These are phyloP conservation scores for Trichoderma breve DNA, from an alignment of 2,329 filamentous ascomycete genomes.

Conservation along the genomic window DNA sequence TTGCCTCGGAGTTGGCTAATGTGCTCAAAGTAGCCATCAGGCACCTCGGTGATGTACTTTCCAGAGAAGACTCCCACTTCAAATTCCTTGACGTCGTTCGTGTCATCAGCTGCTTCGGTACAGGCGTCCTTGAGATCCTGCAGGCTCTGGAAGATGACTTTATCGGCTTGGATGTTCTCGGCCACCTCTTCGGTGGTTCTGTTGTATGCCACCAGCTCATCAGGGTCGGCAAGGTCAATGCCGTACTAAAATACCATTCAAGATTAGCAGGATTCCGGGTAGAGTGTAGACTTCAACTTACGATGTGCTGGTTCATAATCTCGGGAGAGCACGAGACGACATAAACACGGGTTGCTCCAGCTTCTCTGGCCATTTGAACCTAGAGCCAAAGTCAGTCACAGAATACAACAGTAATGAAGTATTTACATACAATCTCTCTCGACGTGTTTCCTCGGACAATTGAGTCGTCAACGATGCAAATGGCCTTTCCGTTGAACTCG, in stretches of 20 bases:
- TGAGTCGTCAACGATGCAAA: slow-evolving; percentile 58
- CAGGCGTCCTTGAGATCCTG: slow-evolving; percentile 79
- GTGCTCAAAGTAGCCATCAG: slow-evolving; percentile 78
- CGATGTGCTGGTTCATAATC: slow-evolving; percentile 84
- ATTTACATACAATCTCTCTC: slow-evolving; percentile 26
- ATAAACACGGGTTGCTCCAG: slow-evolving; percentile 76
- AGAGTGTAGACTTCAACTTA: slow-evolving; percentile 42
- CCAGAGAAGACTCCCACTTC: slow-evolving; percentile 93
- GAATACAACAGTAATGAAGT: rapidly evolving
- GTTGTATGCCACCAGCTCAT: slow-evolving; percentile 42
- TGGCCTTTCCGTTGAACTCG: slow-evolving; percentile 77
- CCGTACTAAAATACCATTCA: slow-evolving; percentile 35
- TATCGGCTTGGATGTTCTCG: slow-evolving; percentile 41
- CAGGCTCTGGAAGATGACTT: slow-evolving; percentile 61
- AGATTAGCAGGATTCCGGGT: slow-evolving; percentile 1
- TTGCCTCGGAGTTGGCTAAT: slow-evolving; percentile 61
- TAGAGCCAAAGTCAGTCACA: neutral
- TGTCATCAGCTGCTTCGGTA: slow-evolving; percentile 63
- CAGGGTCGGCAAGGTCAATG: slow-evolving; percentile 46
- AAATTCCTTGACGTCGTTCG: slow-evolving; percentile 60
- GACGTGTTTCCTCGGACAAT: slow-evolving; percentile 35
- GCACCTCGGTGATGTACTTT: slow-evolving; percentile 77
- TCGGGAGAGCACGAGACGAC: slow-evolving; percentile 80
- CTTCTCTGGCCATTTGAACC: slow-evolving; percentile 73
- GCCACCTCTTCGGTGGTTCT: slow-evolving; percentile 40